Evolutionary conservation across 139 green algal species (phyloP).

Genomic region (Closterium sp.): DNA sequence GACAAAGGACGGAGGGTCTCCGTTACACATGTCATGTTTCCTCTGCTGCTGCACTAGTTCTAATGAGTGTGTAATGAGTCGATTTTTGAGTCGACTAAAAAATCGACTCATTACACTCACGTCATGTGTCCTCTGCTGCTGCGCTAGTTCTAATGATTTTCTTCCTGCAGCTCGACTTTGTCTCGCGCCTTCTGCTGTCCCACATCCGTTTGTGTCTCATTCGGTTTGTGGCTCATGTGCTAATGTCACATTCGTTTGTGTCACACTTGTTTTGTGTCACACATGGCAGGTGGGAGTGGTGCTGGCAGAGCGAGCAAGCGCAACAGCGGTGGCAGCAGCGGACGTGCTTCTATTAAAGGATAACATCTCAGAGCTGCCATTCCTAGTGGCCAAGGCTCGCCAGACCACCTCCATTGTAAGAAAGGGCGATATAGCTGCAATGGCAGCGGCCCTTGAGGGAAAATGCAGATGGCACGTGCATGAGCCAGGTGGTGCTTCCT

Average conservation of each 20-base stretch:
- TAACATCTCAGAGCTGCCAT: constrained; percentile 47
- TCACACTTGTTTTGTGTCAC: background rate
- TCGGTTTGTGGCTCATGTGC: background rate
- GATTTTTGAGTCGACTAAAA: too few species aligned
- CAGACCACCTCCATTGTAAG: constrained; percentile 48
- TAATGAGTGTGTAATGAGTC: too few species aligned
- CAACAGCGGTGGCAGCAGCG: constrained; percentile 43
- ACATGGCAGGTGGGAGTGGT: constrained; percentile 44
- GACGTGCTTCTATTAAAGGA: constrained; percentile 55
- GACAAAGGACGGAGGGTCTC: too few species aligned
- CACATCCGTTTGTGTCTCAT: background rate
- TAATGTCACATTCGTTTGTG: background rate
- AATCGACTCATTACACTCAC: too few species aligned
- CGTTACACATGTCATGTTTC: too few species aligned
- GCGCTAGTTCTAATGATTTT: too few species aligned
- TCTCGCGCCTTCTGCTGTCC: background rate
- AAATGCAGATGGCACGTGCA: too few species aligned
- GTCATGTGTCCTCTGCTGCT: too few species aligned
- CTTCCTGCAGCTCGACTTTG: background rate
- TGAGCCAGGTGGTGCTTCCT: too few species aligned
- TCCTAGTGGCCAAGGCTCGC: constrained; percentile 50
- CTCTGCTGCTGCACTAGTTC: too few species aligned
- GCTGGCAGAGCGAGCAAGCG: constrained; percentile 48
- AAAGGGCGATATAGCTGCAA: background rate
- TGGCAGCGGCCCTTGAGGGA: background rate